Evolutionary conservation across 345 rosid species (phyloP).

Genomic region (Gossypium rotundifolium): DNA sequence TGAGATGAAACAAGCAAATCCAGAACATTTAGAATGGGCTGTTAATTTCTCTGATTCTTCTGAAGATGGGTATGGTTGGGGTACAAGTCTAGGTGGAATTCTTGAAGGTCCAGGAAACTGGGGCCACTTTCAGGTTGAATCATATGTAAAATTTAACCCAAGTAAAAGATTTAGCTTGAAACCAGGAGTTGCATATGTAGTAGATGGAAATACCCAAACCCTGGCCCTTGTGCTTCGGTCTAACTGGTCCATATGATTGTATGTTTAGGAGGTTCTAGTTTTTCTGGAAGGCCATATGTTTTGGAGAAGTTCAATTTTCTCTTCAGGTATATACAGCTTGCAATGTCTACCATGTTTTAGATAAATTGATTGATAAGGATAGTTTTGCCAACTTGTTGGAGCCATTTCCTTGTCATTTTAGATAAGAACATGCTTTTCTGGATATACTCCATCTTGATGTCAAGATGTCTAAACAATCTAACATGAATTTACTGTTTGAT

Average conservation of each 20-base stretch:
- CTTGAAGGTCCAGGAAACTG: conserved; percentile 31
- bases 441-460: background rate
- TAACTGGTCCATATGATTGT: conserved; percentile 57
- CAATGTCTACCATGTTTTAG: background rate
- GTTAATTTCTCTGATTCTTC: conserved; percentile 47
- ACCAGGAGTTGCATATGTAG: conserved; percentile 61
- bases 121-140: conserved; percentile 57
- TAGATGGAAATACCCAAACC: conserved; percentile 39
- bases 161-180: conserved; percentile 47
- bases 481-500: background rate
- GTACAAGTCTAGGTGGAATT: conserved; percentile 52
- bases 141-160: conserved; percentile 48
- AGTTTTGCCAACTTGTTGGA: background rate
- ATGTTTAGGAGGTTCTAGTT: background rate
- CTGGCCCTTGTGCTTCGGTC: conserved; percentile 66
- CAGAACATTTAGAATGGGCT: conserved; percentile 51
- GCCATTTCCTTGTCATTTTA: background rate
- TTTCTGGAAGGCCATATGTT: background rate
- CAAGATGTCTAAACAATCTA: background rate
- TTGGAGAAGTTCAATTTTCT: conserved; percentile 2
- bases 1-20: conserved; percentile 50
- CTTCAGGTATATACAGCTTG: background rate
- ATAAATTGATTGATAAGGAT: background rate
- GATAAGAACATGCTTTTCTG: background rate
- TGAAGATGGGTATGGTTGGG: conserved; percentile 79